Conservation (phyloP, 2,329 filamentous ascomycete genomes). For the Coleophoma crateriformis region DNA sequence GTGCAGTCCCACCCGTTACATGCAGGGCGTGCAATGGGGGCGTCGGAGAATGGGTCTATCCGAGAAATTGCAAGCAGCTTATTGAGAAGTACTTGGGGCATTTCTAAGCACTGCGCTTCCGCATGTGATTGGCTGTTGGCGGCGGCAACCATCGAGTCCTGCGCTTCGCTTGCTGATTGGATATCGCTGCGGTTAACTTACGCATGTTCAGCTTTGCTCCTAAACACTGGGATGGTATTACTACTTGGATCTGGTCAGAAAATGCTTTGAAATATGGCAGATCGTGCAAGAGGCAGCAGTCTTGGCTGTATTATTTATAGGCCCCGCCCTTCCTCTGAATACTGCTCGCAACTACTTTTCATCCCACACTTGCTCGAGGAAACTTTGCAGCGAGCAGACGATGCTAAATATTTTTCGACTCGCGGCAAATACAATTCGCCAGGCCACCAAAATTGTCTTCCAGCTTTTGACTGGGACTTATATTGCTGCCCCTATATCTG, state of each 20-base stretch:
- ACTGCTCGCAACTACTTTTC: background rate
- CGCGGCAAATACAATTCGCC: background rate
- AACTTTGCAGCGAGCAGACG: background rate
- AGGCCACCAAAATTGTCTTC: conserved; percentile 1
- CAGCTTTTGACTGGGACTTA: conserved; percentile 1
- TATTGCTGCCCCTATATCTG: conserved; percentile 2
- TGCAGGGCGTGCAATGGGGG: too few species aligned
- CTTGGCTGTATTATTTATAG: background rate
- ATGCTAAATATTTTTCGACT: conserved; percentile 8
- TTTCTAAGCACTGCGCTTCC: conserved; percentile 3
- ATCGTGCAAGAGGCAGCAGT: conserved; percentile 1
- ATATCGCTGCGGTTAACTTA: conserved; percentile 3
- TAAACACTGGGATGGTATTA: background rate
- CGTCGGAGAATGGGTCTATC: too few species aligned
- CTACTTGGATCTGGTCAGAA: background rate
- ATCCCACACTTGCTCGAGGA: too few species aligned
- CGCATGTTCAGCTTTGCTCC: background rate
- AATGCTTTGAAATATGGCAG: too few species aligned
- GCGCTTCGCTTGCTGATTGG: conserved; percentile 5
- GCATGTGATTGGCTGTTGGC: conserved; percentile 4
- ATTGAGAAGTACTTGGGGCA: background rate
- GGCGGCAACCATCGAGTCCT: background rate
- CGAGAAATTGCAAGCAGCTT: background rate
- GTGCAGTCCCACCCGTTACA: too few species aligned
- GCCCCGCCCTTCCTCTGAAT: background rate